phyloP scores from a whole-genome alignment of 2,329 filamentous ascomycete genomes.

The Rutstroemia sp. region DNA sequence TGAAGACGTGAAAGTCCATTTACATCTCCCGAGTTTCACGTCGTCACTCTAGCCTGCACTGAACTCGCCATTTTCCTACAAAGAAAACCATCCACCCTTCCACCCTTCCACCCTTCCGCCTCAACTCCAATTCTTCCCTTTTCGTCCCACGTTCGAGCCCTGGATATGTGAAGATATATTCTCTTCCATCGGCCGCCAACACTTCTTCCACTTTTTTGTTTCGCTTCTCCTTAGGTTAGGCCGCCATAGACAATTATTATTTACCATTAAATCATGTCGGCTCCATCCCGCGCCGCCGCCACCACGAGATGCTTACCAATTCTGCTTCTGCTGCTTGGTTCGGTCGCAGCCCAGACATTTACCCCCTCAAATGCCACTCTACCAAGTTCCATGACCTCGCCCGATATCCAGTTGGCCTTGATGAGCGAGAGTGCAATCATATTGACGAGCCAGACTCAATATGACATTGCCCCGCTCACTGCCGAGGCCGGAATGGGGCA shows the following conservation, averaged over 20 bases:
- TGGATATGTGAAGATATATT: too few species aligned
- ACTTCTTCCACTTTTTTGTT: too few species aligned
- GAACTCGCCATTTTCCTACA: too few species aligned
- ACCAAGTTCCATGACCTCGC: slow-evolving; percentile 12
- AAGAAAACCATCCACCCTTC: too few species aligned
- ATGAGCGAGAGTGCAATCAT: slow-evolving; percentile 6
- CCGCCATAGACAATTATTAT: background rate
- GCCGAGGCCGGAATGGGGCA: slow-evolving; percentile 17
- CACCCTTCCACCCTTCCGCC: too few species aligned
- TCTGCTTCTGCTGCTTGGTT: slow-evolving; percentile 12
- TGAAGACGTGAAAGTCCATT: too few species aligned
- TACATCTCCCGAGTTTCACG: too few species aligned
- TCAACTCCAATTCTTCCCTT: too few species aligned
- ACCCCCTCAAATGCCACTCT: slow-evolving; percentile 23
- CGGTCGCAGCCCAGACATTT: slow-evolving; percentile 18
- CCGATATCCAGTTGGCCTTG: slow-evolving; percentile 15
- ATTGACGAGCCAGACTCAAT: slow-evolving; percentile 10
- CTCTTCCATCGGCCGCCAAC: too few species aligned
- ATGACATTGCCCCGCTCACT: slow-evolving; percentile 24
- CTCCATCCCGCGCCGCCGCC: slow-evolving; percentile 16
- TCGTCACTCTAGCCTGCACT: too few species aligned
- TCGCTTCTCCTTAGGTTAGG: too few species aligned
- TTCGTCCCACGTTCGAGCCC: too few species aligned
- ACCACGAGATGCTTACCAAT: slow-evolving; percentile 16
- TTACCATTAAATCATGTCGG: slow-evolving; percentile 11